phyloP scores from a whole-genome alignment of 176 grass and related monocot species.

The Elymus sibiricus region DNA sequence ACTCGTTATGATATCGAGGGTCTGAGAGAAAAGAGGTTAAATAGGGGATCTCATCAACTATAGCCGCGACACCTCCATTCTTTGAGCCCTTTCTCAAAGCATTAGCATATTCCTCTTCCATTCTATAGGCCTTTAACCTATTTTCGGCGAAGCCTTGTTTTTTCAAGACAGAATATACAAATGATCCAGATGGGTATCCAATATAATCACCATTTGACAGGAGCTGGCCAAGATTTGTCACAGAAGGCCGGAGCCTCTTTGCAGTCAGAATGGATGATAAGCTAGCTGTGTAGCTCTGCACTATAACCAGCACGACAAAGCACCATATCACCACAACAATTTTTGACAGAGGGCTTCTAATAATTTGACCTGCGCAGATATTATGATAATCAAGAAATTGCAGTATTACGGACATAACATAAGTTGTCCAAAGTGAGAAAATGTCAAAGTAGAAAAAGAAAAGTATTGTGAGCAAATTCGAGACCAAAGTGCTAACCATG shows the following conservation, averaged over 20 bases:
- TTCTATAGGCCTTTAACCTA: conserved; percentile 38
- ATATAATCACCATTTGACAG: conserved; percentile 30
- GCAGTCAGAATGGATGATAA: conserved; percentile 59
- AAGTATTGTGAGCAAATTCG: no score
- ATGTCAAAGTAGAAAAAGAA: no score
- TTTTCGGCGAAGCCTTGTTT: conserved; percentile 2
- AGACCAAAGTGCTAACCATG: conserved; percentile 33
- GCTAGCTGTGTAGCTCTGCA: conserved; percentile 60
- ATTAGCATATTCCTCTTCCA: conserved; percentile 38
- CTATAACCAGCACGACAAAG: conserved; percentile 53
- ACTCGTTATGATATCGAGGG: conserved; percentile 20
- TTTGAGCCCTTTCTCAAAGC: conserved; percentile 50
- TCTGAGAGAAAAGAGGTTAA: conserved; percentile 41
- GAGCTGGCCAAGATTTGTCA: conserved; percentile 47
- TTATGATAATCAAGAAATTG: no score
- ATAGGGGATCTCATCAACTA: conserved; percentile 69
- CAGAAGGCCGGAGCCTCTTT: conserved; percentile 37
- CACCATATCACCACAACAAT: conserved; percentile 53
- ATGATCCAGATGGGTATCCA: conserved; percentile 47
- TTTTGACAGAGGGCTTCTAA: conserved; percentile 48
- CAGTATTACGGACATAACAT: no score
- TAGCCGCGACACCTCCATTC: conserved; percentile 59
- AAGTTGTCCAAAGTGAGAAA: no score
- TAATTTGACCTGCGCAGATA: conserved; percentile 34
- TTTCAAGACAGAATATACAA: conserved; percentile 20